Base-by-base conservation (phyloP, 2,329 filamentous ascomycete genomes). In the Triangularia verruculosa region DNA sequence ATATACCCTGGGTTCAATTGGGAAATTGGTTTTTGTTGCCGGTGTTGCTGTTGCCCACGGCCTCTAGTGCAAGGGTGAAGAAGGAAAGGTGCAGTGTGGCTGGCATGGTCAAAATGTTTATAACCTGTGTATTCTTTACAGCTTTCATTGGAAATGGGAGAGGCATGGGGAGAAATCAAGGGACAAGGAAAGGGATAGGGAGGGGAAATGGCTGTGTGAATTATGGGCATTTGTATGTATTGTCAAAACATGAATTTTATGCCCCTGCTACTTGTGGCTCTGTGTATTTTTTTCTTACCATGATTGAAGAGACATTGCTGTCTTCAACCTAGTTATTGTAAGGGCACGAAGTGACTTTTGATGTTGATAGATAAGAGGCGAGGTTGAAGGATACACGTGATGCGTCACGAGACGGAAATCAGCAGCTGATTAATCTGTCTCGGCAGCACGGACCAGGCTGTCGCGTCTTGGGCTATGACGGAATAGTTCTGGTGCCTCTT, bases 401-500 rank as follows among this genome's bases (percentile, higher is more conserved):
- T 2, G 4, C 3, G n/a, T 43, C 56, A 58, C 56, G 30, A 25
- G 56, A 20, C 12, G 4, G 9, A 20, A 54, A 12, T 17, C n/a
- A 15, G 54, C 9, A 6, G 27, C 28, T 39, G n/a, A 39, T 47
- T 47, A 47, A 47, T 47, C 2, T 17, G n/a, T n/a, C n/a, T n/a
- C 39, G 39, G n/a, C 4, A 17, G 57, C 57, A 59, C 57, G 15
- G 57, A 32, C 57, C 24, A 59, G 25, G 52, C 22, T 22, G 27
- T 47, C 57, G 57, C 39, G 39, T n/a, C 11, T 24, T 59, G 22
- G 24, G 39, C 17, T 59, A 59, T 59, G 57, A 59, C 57, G 39
- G 57, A 59, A 59, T 59, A 39, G 57, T 52, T 30, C 57, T 59
- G 57, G 34, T 47, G 39, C 39, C 39, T 47, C 17, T 47, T 47